Evolutionary conservation across 2,329 filamentous ascomycete species (phyloP), one percentile per base, ranked within the genome.

Genomic region (Aspergillus sclerotialis): DNA sequence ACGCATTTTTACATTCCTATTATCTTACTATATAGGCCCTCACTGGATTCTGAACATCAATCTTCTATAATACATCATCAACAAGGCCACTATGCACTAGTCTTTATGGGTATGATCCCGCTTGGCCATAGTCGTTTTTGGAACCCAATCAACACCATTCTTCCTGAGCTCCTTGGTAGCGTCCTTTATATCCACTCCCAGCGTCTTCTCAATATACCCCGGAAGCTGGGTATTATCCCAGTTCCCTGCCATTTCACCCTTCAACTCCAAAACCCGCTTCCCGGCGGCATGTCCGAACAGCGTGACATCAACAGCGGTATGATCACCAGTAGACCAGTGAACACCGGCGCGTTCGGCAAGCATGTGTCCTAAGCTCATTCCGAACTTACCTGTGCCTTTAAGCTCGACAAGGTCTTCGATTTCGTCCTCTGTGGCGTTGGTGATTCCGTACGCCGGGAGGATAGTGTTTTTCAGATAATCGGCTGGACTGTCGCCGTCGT

Each of bases 221-320:
- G 33, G 33, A 2, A 36, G 18, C 28, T 36, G 26, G 8, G 33
- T 36, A 11, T 36, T 36, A 26, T 36, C 33, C 27, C 28, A 30
- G 2, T 28, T 19, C 3, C 33, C 33, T 1, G 33, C 33, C 10
- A 36, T 26, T 13, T 36, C 33, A 19, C 26, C 28, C 33, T 24
- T 13, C 3, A 36, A 19, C 4, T 26, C 33, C 4, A 13, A 13
- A 2, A 17, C 26, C 17, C 30, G 29, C 4, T 7, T 5, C 2
- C 33, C 33, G 5, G 33, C 28, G 5, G 27, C 33, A 18, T 36
- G 30, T 3, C 33, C 33, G 17, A 30, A 28, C 18, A 36, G 33
- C 26, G 33, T 36, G 19, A 36, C 33, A 12, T 36, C 33, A 3
- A 36, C 33, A 4, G 33, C 21, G 28, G 33, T 30, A 17, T 36